Evolutionary conservation across 176 grass and related monocot genomes (phyloP).

Genomic region (Typha latifolia): DNA sequence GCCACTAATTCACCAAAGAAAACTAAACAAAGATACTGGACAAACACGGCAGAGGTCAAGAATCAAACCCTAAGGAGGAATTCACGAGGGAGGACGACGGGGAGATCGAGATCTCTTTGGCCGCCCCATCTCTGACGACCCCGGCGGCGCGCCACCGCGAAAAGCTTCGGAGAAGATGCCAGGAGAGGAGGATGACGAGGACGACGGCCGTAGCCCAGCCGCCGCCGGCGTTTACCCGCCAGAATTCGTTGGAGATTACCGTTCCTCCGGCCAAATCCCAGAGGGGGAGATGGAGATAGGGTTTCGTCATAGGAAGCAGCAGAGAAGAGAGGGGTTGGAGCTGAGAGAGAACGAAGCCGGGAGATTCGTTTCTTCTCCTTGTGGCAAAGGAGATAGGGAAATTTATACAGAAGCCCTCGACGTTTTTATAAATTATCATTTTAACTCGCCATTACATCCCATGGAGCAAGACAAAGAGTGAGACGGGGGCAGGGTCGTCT

Average conservation of each 20-base stretch:
- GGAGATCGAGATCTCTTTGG: not conserved
- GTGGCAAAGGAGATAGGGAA: too few relatives aligned
- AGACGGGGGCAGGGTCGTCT: too few relatives aligned
- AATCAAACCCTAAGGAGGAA: not conserved
- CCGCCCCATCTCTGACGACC: not conserved
- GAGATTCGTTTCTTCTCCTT: too few relatives aligned
- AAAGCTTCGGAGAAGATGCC: slow-evolving; percentile 17
- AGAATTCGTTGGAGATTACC: slow-evolving; percentile 25
- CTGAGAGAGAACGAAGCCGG: too few relatives aligned
- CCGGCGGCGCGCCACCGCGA: not conserved
- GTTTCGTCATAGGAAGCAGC: not conserved
- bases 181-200: slow-evolving; percentile 37
- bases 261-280: not conserved
- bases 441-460: too few relatives aligned
- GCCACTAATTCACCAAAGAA: not conserved
- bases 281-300: not conserved
- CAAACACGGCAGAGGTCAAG: not conserved
- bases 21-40: not conserved
- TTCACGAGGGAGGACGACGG: not conserved
- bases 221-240: slow-evolving; percentile 28
- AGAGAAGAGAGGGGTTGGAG: not conserved
- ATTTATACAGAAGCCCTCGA: too few relatives aligned
- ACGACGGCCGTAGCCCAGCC: slow-evolving; percentile 53
- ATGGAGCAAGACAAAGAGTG: too few relatives aligned
- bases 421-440: too few relatives aligned